These are phyloP conservation scores for Leccinum obscurum DNA, from an alignment of 768 basidiomycete genomes.

Conservation along the genomic window DNA sequence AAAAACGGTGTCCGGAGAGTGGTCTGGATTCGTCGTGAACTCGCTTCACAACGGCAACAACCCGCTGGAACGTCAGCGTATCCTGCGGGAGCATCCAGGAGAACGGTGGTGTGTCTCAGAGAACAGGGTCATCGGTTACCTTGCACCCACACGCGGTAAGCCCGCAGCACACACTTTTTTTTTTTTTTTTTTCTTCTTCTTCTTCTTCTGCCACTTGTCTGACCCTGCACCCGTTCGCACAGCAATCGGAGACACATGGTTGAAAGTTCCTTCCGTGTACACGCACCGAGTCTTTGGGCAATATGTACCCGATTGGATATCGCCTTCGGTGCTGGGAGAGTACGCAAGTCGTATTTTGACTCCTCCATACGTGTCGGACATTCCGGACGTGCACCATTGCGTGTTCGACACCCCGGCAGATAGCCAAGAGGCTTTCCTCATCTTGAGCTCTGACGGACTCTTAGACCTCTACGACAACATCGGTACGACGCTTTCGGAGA, in stretches of 20 bases:
- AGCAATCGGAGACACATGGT: constrained; percentile 38
- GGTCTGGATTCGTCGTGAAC: constrained; percentile 26
- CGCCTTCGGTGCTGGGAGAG: constrained; percentile 15
- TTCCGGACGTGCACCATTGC: constrained; percentile 42
- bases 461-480: constrained; percentile 39
- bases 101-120: constrained; percentile 31
- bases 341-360: constrained; percentile 40
- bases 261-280: constrained; percentile 36
- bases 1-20: constrained; percentile 20
- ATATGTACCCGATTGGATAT: constrained; percentile 26
- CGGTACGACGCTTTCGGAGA: constrained; percentile 21
- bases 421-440: constrained; percentile 32
- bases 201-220: constrained; percentile 2
- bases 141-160: constrained; percentile 40
- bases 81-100: constrained; percentile 32
- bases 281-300: constrained; percentile 33
- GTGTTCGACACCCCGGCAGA: constrained; percentile 24
- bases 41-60: constrained; percentile 34
- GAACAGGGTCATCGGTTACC: constrained; percentile 38
- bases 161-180: constrained; percentile 1
- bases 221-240: constrained; percentile 19
- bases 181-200: too few species aligned
- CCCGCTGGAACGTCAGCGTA: constrained; percentile 26
- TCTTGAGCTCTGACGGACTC: constrained; percentile 50
- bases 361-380: constrained; percentile 46